These are phyloP conservation scores for Xylaria grammica DNA, from an alignment of 495 filamentous ascomycete genomes.

Conservation along the genomic window DNA sequence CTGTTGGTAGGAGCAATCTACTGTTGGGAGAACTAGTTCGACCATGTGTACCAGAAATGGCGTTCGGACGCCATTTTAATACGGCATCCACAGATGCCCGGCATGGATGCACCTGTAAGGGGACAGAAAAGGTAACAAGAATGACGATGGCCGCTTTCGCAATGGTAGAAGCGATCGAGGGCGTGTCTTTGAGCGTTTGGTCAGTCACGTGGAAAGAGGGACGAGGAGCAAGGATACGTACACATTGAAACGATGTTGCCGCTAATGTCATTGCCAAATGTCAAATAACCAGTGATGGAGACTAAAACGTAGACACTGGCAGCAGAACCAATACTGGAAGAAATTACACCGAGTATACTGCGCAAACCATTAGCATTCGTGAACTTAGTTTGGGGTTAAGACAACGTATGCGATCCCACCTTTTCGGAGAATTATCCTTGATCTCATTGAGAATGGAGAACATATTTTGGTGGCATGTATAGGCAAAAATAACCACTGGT, in stretches of 20 bases:
- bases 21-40: slow-evolving; percentile 43
- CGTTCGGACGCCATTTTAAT: slow-evolving; percentile 81
- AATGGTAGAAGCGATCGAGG: slow-evolving; percentile 84
- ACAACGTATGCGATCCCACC: slow-evolving; percentile 22
- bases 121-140: slow-evolving; percentile 96
- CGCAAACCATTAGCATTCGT: slow-evolving; percentile 35
- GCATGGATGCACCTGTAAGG: slow-evolving; percentile 93
- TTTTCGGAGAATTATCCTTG: slow-evolving; percentile 72
- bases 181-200: slow-evolving; percentile 56
- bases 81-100: slow-evolving; percentile 92
- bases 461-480: slow-evolving; percentile 99
- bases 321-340: slow-evolving; percentile 81
- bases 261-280: slow-evolving; percentile 82
- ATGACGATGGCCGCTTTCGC: slow-evolving; percentile 94
- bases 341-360: slow-evolving; percentile 79
- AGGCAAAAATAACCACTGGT: slow-evolving; percentile 95
- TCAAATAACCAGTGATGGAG: slow-evolving; percentile 92
- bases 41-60: slow-evolving; percentile 32
- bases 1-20: slow-evolving; percentile 49
- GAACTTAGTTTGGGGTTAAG: neutral
- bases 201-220: neutral
- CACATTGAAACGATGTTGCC: slow-evolving; percentile 96
- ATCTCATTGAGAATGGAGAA: slow-evolving; percentile 98
- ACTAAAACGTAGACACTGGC: slow-evolving; percentile 85
- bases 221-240: slow-evolving; percentile 39